phyloP scores from a whole-genome alignment of 768 basidiomycete species.

The Wakefieldia striispora region DNA sequence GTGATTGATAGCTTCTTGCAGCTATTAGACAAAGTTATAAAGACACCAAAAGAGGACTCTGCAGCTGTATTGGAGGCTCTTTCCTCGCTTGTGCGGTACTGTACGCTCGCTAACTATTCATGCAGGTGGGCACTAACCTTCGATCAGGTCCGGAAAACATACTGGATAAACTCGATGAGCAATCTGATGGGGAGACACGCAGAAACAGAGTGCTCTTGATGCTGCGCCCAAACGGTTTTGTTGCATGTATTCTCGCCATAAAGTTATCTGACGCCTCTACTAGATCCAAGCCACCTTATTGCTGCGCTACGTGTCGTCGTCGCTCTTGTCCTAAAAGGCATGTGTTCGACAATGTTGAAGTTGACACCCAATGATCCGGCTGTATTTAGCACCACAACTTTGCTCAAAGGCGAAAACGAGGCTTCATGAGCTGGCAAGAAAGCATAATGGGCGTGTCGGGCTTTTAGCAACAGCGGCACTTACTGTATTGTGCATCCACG shows the following conservation, averaged over 20 bases:
- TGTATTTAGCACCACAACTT: constrained; percentile 2
- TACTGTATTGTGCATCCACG: too few relatives aligned
- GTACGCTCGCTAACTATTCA: too few relatives aligned
- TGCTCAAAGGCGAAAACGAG: constrained; percentile 1
- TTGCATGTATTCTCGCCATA: too few relatives aligned
- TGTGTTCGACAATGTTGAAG: neutral
- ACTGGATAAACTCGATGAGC: too few relatives aligned
- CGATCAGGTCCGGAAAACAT: constrained; percentile 4
- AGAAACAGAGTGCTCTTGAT: constrained; percentile 9
- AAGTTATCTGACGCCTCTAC: neutral
- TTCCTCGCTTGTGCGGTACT: constrained; percentile 10
- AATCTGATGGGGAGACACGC: neutral
- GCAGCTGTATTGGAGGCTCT: constrained; percentile 15
- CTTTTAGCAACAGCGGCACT: constrained; percentile 21
- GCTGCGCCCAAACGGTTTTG: constrained; percentile 6
- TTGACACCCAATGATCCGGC: neutral
- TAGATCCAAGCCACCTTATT: constrained; percentile 10
- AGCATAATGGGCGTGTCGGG: constrained; percentile 12
- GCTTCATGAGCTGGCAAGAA: constrained; percentile 11
- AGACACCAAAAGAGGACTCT: constrained; percentile 4
- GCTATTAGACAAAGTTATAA: constrained; percentile 3
- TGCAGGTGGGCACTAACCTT: neutral
- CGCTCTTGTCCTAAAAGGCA: constrained; percentile 4
- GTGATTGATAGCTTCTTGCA: constrained; percentile 11
- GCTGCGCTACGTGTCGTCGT: constrained; percentile 11